phyloP scores from a whole-genome alignment of 2,329 filamentous ascomycete species.

The Penicillium sp. region DNA sequence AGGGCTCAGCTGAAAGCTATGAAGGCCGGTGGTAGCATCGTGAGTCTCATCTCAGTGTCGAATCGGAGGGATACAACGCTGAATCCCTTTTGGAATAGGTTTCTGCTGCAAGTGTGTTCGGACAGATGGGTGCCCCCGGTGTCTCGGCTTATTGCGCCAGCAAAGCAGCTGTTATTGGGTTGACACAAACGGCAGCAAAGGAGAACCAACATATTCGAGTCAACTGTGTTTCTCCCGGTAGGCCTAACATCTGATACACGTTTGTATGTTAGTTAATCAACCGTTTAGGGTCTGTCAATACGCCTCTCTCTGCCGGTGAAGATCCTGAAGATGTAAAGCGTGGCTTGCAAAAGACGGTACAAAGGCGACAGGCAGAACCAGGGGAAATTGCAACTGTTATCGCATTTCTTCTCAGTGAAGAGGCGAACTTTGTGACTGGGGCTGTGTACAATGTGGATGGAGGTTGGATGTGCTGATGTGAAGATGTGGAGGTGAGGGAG shows the following conservation, averaged over 20 bases:
- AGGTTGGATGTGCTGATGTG: slow-evolving; percentile 9
- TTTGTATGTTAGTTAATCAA: background rate
- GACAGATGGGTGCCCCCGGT: slow-evolving; percentile 11
- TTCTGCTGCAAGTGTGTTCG: slow-evolving; percentile 11
- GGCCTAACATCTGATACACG: background rate
- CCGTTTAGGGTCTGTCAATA: slow-evolving; percentile 10
- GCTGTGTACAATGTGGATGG: slow-evolving; percentile 15
- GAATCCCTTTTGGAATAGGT: slow-evolving; percentile 1
- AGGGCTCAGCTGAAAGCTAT: slow-evolving; percentile 15
- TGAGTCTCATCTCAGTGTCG: slow-evolving; percentile 20
- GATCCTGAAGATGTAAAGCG: slow-evolving; percentile 10
- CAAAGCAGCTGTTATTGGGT: slow-evolving; percentile 40
- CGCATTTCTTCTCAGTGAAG: slow-evolving; percentile 11
- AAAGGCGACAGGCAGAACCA: slow-evolving; percentile 10
- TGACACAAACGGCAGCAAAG: slow-evolving; percentile 35
- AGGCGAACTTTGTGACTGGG: slow-evolving; percentile 10
- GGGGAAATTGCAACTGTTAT: slow-evolving; percentile 12
- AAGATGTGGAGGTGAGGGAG: no score
- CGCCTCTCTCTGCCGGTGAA: slow-evolving; percentile 9
- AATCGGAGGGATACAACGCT: background rate
- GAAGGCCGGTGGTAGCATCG: slow-evolving; percentile 24
- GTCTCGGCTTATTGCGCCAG: slow-evolving; percentile 35
- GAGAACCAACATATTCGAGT: slow-evolving; percentile 31
- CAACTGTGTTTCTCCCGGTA: slow-evolving; percentile 20
- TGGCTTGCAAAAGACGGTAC: slow-evolving; percentile 9